Percentiles rank a stretch among this genome's conserved stretches.
phyloP scores from a whole-genome alignment of 1,284 basidiomycete species.

The Pisolithus thermaeus region DNA sequence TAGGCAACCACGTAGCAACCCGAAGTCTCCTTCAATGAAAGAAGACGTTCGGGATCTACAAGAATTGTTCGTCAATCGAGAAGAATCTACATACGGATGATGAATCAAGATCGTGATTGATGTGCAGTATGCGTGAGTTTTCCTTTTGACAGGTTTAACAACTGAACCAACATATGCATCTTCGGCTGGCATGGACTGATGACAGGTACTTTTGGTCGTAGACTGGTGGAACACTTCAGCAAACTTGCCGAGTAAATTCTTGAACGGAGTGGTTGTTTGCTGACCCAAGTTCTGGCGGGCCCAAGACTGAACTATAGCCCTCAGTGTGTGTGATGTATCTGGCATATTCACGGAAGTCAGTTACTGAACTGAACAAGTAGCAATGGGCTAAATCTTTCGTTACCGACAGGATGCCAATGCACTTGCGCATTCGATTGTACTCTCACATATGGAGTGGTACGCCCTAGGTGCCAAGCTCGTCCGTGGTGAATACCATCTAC shows the following conservation, averaged over 20 bases:
- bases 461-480: conserved; percentile 94
- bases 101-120: conserved; percentile 10
- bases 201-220: conserved; percentile 72
- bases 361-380: background rate
- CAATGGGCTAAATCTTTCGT: conserved; percentile 10
- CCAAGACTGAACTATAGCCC: conserved; percentile 42
- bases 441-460: conserved; percentile 68
- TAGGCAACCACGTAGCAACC: conserved; percentile 27
- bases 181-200: conserved; percentile 78
- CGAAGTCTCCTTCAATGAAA: conserved; percentile 32
- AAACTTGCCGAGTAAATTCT: conserved; percentile 28
- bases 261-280: conserved; percentile 1
- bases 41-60: conserved; percentile 55
- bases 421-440: conserved; percentile 61
- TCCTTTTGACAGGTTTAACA: background rate
- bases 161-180: background rate
- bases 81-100: conserved; percentile 51
- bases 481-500: conserved; percentile 86
- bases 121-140: conserved; percentile 11
- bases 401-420: conserved; percentile 51
- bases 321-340: conserved; percentile 80
- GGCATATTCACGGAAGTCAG: conserved; percentile 72
- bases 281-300: background rate
- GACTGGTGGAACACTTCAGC: conserved; percentile 74
- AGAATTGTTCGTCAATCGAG: conserved; percentile 56